phyloP scores from a whole-genome alignment of 768 basidiomycete genomes.

The Coprinopsis sp. region DNA sequence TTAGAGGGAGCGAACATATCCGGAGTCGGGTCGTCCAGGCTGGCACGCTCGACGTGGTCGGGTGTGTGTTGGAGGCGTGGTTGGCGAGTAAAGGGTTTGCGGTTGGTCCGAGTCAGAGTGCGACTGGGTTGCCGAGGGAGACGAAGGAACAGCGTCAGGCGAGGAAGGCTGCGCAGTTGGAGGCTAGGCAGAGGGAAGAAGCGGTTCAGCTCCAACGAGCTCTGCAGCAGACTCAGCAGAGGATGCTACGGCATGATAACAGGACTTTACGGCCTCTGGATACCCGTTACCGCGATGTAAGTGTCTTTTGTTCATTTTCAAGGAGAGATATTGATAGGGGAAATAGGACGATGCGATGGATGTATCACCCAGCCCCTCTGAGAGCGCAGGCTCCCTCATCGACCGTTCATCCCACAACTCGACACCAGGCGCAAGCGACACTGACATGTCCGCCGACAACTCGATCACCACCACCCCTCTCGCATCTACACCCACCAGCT shows the following conservation, averaged over 20 bases:
- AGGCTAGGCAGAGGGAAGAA: constrained; percentile 57
- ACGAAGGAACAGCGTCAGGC: constrained; percentile 68
- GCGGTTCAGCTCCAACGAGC: constrained; percentile 55
- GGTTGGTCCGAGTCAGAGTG: constrained; percentile 74
- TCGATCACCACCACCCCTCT: constrained; percentile 57
- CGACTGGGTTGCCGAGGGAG: constrained; percentile 70
- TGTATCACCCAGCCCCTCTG: constrained; percentile 13
- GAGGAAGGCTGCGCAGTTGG: constrained; percentile 50
- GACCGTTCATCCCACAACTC: constrained; percentile 14
- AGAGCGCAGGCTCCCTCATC: constrained; percentile 4
- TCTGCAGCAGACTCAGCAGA: constrained; percentile 38
- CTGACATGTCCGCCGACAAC: constrained; percentile 58
- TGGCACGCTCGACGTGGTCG: constrained; percentile 89
- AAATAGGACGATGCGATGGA: constrained; percentile 29
- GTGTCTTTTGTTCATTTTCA: constrained; percentile 13
- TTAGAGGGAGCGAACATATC: constrained; percentile 90
- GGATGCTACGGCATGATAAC: constrained; percentile 15
- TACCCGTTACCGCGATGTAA: constrained; percentile 9
- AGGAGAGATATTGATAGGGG: neutral
- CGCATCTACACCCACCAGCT: constrained; percentile 55
- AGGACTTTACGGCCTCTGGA: neutral
- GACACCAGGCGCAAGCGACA: constrained; percentile 41
- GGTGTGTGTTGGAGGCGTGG: constrained; percentile 92
- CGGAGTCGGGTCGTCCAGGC: constrained; percentile 91
- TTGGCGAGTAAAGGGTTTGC: constrained; percentile 83